Conservation (phyloP, 345 rosid species). For the Arabis hirsuta region DNA sequence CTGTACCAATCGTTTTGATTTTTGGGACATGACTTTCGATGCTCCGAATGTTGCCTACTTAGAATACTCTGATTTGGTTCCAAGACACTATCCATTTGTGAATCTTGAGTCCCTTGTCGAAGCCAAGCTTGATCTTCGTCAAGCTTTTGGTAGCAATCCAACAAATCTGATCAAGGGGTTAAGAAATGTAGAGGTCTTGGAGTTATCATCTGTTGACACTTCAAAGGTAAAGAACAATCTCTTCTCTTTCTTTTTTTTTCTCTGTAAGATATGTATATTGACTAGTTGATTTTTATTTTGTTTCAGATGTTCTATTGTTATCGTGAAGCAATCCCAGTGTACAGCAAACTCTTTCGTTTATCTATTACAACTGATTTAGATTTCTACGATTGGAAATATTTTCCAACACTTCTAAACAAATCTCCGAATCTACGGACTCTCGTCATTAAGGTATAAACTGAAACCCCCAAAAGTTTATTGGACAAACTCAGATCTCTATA, state of each 20-base stretch:
- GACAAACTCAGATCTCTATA: background rate
- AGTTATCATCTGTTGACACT: background rate
- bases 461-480: background rate
- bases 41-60: conserved; percentile 4
- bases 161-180: conserved; percentile 28
- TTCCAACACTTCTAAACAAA: too few species aligned
- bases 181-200: conserved; percentile 26
- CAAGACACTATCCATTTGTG: background rate
- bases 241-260: background rate
- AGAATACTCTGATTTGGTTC: conserved; percentile 3
- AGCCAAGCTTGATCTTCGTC: conserved; percentile 10
- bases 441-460: background rate
- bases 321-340: background rate
- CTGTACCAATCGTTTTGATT: background rate
- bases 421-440: too few species aligned
- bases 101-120: conserved; percentile 23
- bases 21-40: background rate
- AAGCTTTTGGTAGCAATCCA: background rate
- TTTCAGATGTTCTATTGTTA: background rate
- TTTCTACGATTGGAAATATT: too few species aligned
- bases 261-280: background rate
- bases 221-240: background rate
- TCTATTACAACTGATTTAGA: background rate
- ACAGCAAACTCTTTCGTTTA: background rate
- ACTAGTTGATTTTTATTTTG: background rate